Conservation (phyloP, 2,329 filamentous ascomycete genomes). For the Talaromyces sp. region DNA sequence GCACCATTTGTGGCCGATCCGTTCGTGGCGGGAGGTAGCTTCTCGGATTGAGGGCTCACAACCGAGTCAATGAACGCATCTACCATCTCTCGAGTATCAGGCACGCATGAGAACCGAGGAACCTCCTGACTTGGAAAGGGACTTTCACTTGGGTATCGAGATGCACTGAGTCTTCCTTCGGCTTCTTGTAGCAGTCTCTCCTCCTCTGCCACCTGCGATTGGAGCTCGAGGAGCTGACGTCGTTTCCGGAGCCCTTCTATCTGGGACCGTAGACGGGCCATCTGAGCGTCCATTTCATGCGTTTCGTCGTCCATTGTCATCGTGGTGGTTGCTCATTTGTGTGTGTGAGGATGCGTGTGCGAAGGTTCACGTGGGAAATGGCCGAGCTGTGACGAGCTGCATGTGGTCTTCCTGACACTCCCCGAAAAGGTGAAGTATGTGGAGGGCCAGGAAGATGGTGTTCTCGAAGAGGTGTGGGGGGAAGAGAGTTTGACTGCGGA, state of each 20-base stretch:
- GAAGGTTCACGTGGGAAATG: background rate
- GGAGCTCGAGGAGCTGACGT: slow-evolving; percentile 1
- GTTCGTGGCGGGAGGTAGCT: background rate
- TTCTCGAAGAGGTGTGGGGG: too few relatives aligned
- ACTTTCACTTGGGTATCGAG: background rate
- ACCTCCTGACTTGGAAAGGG: too few relatives aligned
- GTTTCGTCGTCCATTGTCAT: background rate
- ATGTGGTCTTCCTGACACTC: too few relatives aligned
- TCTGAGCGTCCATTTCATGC: background rate
- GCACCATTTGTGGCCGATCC: background rate
- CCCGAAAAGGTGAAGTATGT: too few relatives aligned
- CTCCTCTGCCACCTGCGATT: background rate
- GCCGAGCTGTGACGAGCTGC: too few relatives aligned
- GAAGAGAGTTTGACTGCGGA: too few relatives aligned
- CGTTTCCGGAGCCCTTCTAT: background rate
- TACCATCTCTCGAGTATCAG: background rate
- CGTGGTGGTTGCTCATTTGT: background rate
- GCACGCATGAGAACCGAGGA: background rate
- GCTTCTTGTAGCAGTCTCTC: slow-evolving; percentile 1
- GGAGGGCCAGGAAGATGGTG: too few relatives aligned
- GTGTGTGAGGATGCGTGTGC: background rate
- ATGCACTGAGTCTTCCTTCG: background rate
- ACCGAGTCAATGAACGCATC: background rate
- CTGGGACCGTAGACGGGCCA: background rate
- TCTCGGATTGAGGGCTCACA: background rate